Conservation (phyloP, 2,329 filamentous ascomycete species). For the Microsporum audouinii region DNA sequence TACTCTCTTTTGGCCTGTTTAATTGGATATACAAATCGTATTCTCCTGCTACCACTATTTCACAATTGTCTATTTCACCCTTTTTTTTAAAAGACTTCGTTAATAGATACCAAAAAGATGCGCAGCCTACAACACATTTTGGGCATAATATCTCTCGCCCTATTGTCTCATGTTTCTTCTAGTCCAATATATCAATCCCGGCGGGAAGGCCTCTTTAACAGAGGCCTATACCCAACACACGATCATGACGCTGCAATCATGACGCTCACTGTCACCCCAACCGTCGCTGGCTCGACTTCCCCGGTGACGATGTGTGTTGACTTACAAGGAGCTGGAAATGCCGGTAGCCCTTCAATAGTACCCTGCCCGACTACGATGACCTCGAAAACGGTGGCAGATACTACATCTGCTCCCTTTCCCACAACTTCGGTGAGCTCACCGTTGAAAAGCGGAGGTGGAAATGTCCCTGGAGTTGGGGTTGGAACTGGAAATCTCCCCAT, state of each 20-base stretch:
- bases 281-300: background rate
- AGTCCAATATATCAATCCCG: slow-evolving; percentile 8
- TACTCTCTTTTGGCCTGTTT: background rate
- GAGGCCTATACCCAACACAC: background rate
- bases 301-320: slow-evolving; percentile 9
- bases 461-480: background rate
- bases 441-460: background rate
- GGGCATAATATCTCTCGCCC: background rate
- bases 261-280: slow-evolving; percentile 9
- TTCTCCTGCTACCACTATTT: background rate
- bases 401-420: background rate
- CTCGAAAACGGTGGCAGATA: background rate
- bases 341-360: background rate
- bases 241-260: slow-evolving; percentile 4
- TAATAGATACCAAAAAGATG: slow-evolving; percentile 1
- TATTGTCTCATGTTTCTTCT: background rate
- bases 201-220: background rate
- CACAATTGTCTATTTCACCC: background rate
- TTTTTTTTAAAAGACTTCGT: background rate
- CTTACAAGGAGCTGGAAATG: background rate
- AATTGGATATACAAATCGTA: background rate
- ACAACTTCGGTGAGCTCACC: background rate
- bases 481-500: background rate
- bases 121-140: background rate
- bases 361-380: background rate